Conservation (phyloP, 345 rosid species). For the Populus deltoides region DNA sequence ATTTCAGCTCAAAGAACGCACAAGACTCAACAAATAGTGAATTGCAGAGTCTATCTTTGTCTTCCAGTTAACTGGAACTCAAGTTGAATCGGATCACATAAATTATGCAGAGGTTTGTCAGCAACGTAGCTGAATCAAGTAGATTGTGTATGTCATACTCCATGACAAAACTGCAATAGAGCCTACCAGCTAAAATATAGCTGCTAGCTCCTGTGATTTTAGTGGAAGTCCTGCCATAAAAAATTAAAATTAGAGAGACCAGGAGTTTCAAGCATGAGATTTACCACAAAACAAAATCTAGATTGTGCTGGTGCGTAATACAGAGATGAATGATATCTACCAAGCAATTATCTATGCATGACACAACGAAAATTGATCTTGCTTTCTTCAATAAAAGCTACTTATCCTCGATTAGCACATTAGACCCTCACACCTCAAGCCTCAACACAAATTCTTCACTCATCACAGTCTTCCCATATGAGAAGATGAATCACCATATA, state of each 20-base stretch:
- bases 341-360: neutral
- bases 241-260: too few species aligned
- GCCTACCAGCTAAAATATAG: conserved; percentile 78
- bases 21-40: conserved; percentile 68
- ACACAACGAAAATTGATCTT: neutral
- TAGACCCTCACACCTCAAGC: neutral
- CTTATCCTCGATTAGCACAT: neutral
- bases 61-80: conserved; percentile 85
- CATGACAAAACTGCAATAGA: conserved; percentile 95
- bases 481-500: too few species aligned
- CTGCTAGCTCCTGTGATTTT: conserved; percentile 91
- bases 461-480: too few species aligned
- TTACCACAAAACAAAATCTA: too few species aligned
- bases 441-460: too few species aligned
- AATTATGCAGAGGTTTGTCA: conserved; percentile 89
- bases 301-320: too few species aligned
- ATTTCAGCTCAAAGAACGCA: neutral
- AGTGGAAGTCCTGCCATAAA: conserved; percentile 76
- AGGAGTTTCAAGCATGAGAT: too few species aligned
- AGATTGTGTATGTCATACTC: conserved; percentile 91
- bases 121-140: conserved; percentile 85
- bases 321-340: neutral
- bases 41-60: conserved; percentile 80
- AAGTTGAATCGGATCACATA: conserved; percentile 86
- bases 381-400: neutral